phyloP scores from a whole-genome alignment of 2,329 filamentous ascomycete genomes.

The Ophiostoma australiae region DNA sequence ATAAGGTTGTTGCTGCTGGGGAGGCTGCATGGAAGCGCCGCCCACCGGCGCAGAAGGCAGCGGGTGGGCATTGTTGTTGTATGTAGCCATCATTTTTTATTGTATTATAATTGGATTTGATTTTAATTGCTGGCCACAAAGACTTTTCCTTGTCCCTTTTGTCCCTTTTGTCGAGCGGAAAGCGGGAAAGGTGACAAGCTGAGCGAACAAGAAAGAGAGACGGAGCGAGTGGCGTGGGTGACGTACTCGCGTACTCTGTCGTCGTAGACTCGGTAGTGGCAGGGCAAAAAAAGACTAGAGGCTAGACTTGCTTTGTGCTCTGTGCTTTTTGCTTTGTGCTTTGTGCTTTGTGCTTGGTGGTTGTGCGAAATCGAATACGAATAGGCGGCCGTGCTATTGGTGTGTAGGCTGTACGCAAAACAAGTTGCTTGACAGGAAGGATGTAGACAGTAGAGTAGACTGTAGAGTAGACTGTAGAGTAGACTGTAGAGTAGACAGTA shows the following conservation, averaged over 20 bases:
- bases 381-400: background rate
- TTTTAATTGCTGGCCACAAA: background rate
- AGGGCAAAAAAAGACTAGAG: background rate
- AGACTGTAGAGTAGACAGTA: background rate
- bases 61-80: slow-evolving; percentile 23
- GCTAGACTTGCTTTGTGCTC: background rate
- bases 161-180: no score
- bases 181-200: no score
- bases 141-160: background rate
- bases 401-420: background rate
- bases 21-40: slow-evolving; percentile 26
- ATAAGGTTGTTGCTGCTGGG: slow-evolving; percentile 26
- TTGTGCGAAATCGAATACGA: slow-evolving; percentile 13
- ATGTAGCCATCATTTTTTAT: slow-evolving; percentile 27
- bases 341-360: background rate
- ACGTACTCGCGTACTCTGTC: background rate
- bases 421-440: background rate
- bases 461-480: background rate
- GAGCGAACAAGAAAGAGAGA: background rate
- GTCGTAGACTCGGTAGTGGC: background rate
- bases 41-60: slow-evolving; percentile 24
- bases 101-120: background rate
- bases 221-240: background rate
- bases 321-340: background rate
- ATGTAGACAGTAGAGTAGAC: background rate